phyloP scores from a whole-genome alignment of 169 alveolate genomes.

The Plasmodium vivax region DNA sequence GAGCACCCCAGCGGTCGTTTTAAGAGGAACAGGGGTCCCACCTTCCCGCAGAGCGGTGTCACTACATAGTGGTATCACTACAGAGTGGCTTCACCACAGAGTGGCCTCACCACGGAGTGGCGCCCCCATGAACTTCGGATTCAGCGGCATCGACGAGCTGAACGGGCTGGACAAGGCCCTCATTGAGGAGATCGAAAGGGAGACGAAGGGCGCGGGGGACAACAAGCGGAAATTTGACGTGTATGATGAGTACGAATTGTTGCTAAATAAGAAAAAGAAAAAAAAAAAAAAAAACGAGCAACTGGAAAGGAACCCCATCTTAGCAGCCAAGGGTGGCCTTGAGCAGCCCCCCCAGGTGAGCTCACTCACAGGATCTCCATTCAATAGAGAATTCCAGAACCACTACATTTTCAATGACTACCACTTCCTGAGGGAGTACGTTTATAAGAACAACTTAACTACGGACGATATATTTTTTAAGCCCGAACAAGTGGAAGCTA shows the following conservation, averaged over 20 bases:
- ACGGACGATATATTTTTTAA: constrained; percentile 69
- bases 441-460: constrained; percentile 20
- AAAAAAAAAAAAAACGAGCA: constrained; percentile 8
- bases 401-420: constrained; percentile 46
- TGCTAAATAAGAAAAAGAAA: constrained; percentile 23
- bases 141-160: constrained; percentile 13
- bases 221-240: constrained; percentile 43
- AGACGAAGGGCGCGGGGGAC: constrained; percentile 11
- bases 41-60: too few relatives aligned
- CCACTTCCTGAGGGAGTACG: constrained; percentile 32
- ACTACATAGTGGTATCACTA: too few relatives aligned
- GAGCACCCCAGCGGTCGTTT: too few relatives aligned
- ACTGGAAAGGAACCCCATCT: not conserved
- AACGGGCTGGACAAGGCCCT: constrained; percentile 20
- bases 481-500: not conserved
- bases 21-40: too few relatives aligned
- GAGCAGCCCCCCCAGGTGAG: not conserved
- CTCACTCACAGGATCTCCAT: not conserved
- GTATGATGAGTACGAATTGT: constrained; percentile 41
- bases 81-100: too few relatives aligned
- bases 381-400: constrained; percentile 18
- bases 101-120: not conserved
- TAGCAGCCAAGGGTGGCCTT: not conserved
- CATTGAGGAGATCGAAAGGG: constrained; percentile 45
- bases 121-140: not conserved